Conservation (phyloP, 2,329 filamentous ascomycete genomes). For the Periconia sp. region DNA sequence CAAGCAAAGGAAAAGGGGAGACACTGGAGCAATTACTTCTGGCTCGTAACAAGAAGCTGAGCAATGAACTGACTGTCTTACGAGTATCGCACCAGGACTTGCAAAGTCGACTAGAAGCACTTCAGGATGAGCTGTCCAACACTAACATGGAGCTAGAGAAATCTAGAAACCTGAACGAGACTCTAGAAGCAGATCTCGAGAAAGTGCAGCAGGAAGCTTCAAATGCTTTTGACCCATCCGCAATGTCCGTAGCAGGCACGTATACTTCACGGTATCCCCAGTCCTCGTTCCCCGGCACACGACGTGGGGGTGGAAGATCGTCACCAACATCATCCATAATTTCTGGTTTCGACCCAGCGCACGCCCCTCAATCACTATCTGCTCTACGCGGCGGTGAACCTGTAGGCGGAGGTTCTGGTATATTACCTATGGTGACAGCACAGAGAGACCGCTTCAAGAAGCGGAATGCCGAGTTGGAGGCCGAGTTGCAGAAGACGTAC, state of each 20-base stretch:
- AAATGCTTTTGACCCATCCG: constrained; percentile 79
- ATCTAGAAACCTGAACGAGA: constrained; percentile 79
- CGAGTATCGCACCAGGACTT: constrained; percentile 93
- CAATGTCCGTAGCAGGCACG: constrained; percentile 89
- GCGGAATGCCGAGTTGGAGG: constrained; percentile 86
- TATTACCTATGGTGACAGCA: constrained; percentile 96
- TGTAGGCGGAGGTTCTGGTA: constrained; percentile 77
- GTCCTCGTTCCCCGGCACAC: constrained; percentile 53
- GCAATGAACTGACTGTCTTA: constrained; percentile 88
- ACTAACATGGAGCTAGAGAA: constrained; percentile 86
- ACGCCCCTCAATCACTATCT: constrained; percentile 51
- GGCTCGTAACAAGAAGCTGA: constrained; percentile 93
- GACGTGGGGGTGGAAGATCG: constrained; percentile 68
- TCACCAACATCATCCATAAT: constrained; percentile 98
- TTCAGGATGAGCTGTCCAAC: constrained; percentile 81
- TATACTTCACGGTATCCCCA: constrained; percentile 79
- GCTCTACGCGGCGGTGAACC: constrained; percentile 64
- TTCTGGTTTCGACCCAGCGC: constrained; percentile 74
- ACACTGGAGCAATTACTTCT: constrained; percentile 88
- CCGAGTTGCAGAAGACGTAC: constrained; percentile 83
- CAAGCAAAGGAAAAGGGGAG: constrained; percentile 67
- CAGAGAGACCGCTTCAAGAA: constrained; percentile 98
- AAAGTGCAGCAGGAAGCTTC: constrained; percentile 82
- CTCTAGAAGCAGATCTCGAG: constrained; percentile 87
- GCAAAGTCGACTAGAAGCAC: constrained; percentile 72